phyloP scores from a whole-genome alignment of 345 rosid genomes.

The Murraya paniculata region DNA sequence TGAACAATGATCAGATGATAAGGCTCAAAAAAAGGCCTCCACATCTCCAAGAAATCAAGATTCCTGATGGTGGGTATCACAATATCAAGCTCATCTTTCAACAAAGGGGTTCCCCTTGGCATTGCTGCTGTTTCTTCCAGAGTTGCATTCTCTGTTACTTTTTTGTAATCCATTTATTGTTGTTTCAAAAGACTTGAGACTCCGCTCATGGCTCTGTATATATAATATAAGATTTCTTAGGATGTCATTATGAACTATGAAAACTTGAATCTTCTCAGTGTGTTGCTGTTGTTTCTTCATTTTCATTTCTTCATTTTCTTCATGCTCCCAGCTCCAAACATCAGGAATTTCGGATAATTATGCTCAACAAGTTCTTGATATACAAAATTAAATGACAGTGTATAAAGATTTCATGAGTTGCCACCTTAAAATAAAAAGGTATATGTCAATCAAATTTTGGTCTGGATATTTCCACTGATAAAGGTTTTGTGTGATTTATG shows the following conservation, averaged over 20 bases:
- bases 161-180: background rate
- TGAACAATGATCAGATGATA: conserved; percentile 96
- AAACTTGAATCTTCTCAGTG: too few species aligned
- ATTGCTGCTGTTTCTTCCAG: conserved; percentile 36
- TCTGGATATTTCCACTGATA: too few species aligned
- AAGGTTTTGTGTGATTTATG: too few species aligned
- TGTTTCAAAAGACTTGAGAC: background rate
- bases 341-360: background rate
- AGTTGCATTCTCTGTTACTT: conserved; percentile 51
- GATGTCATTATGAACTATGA: too few species aligned
- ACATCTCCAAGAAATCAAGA: conserved; percentile 94
- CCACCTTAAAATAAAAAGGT: too few species aligned
- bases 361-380: too few species aligned
- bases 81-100: conserved; percentile 90
- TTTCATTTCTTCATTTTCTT: too few species aligned
- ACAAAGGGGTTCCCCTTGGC: conserved; percentile 29
- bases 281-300: background rate
- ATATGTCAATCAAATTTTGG: too few species aligned
- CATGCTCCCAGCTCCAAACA: background rate
- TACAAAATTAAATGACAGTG: too few species aligned
- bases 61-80: conserved; percentile 93
- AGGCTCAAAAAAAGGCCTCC: conserved; percentile 95
- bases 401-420: too few species aligned
- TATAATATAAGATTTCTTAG: too few species aligned
- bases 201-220: too few species aligned